A percentile compares a stretch with the other conserved stretches of the same genome.
Conservation (phyloP, 306 rosid genomes). For the Fagus sylvatica region DNA sequence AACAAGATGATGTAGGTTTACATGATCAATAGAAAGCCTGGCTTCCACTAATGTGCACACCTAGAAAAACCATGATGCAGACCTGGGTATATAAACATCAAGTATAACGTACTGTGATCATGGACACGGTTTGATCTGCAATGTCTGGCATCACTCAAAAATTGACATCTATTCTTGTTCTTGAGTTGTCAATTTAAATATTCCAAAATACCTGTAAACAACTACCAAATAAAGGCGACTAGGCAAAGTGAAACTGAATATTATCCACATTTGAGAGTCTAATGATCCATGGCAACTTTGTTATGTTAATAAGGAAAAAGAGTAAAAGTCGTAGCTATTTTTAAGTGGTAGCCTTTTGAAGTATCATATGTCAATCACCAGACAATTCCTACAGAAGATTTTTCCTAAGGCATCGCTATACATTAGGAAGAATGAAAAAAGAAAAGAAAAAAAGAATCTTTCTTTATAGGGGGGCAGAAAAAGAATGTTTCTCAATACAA, state of each 20-base stretch:
- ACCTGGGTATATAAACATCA: background rate
- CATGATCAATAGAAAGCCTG: no score
- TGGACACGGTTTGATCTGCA: background rate
- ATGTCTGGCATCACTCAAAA: background rate
- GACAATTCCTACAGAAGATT: background rate
- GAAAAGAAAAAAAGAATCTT: slow-evolving; percentile 11
- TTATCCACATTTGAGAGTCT: background rate
- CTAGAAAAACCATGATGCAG: background rate
- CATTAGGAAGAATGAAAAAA: slow-evolving; percentile 12
- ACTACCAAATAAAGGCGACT: background rate
- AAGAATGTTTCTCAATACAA: slow-evolving; percentile 24
- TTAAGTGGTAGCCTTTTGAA: background rate
- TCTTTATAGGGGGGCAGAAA: slow-evolving; percentile 8
- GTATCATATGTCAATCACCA: slow-evolving; percentile 11
- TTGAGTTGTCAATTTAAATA: background rate
- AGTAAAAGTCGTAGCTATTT: background rate
- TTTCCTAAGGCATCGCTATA: slow-evolving; percentile 21
- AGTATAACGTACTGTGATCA: background rate
- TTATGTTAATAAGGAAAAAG: background rate
- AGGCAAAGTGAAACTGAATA: background rate
- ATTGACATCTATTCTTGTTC: background rate
- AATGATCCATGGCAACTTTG: background rate
- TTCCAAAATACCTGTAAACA: background rate
- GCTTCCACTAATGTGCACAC: no score
- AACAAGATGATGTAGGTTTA: no score